Conservation (phyloP, 1,139 yeast genomes). For the Blastobotrys arbuscula region DNA sequence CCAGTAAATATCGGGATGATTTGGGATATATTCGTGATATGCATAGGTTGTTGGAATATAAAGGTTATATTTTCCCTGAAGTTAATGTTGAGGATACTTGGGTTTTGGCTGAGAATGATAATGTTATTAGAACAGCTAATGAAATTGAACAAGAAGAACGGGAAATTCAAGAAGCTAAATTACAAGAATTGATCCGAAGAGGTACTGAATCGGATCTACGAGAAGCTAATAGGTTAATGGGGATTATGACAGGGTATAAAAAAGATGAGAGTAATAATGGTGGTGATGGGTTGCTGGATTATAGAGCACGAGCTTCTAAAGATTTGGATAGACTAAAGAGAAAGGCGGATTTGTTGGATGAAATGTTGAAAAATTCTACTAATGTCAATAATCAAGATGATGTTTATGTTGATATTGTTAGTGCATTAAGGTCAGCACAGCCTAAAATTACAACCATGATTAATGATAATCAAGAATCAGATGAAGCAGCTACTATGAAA, state of each 20-base stretch:
- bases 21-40: slow-evolving; percentile 88
- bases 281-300: slow-evolving; percentile 40
- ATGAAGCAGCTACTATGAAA: slow-evolving; percentile 55
- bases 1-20: slow-evolving; percentile 86
- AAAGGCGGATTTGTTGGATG: slow-evolving; percentile 84
- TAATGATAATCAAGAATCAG: slow-evolving; percentile 57
- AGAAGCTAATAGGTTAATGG: slow-evolving; percentile 95
- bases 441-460: slow-evolving; percentile 84
- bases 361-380: slow-evolving; percentile 65
- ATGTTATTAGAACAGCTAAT: slow-evolving; percentile 69
- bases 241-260: slow-evolving; percentile 91
- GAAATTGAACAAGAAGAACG: slow-evolving; percentile 92
- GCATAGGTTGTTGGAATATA: slow-evolving; percentile 84
- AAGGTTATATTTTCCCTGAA: slow-evolving; percentile 90
- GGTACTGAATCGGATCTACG: slow-evolving; percentile 94
- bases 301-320: slow-evolving; percentile 72
- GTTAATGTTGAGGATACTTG: slow-evolving; percentile 87
- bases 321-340: slow-evolving; percentile 82
- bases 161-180: slow-evolving; percentile 86
- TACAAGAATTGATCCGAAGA: slow-evolving; percentile 90
- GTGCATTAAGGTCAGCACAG: slow-evolving; percentile 74
- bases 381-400: slow-evolving; percentile 29
- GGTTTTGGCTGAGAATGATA: slow-evolving; percentile 87
- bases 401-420: slow-evolving; percentile 71
- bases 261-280: slow-evolving; percentile 45